These are phyloP conservation scores for Nemania sp. DNA, from an alignment of 2,329 filamentous ascomycete genomes.

Conservation along the genomic window DNA sequence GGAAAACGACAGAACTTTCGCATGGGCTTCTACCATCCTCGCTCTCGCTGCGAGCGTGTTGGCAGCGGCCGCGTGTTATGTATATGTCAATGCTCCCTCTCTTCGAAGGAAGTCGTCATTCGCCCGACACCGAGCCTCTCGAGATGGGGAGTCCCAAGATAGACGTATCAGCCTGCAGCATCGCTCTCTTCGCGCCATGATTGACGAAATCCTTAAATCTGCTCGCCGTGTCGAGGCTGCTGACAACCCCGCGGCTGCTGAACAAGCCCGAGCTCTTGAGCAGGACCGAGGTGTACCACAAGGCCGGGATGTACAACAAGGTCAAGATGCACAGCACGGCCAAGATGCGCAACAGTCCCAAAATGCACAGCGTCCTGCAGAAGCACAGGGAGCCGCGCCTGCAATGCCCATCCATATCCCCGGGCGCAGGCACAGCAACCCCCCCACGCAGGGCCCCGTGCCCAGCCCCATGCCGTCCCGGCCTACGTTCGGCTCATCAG, in stretches of 20 bases:
- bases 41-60: constrained; percentile 56
- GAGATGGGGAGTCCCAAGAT: constrained; percentile 27
- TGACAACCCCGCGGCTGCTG: not conserved
- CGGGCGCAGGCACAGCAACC: not conserved
- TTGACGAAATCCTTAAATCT: constrained; percentile 14
- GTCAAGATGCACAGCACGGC: not conserved
- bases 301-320: not conserved
- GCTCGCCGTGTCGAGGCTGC: not conserved
- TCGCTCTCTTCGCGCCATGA: constrained; percentile 23
- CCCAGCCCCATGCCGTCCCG: not conserved
- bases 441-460: not conserved
- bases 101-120: constrained; percentile 58
- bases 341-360: not conserved
- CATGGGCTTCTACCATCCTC: constrained; percentile 60
- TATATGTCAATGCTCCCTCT: constrained; percentile 60
- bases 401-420: not conserved
- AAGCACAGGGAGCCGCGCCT: not conserved
- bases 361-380: not conserved
- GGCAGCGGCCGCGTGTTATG: constrained; percentile 58
- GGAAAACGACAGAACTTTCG: constrained; percentile 52
- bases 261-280: not conserved
- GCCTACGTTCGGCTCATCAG: constrained; percentile 26
- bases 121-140: constrained; percentile 62
- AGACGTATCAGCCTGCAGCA: constrained; percentile 25
- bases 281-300: not conserved